A percentile compares a stretch with the other conserved stretches of the same genome.
These are phyloP conservation scores for Podaxis sp. DNA, from an alignment of 768 basidiomycete species.

Conservation along the genomic window DNA sequence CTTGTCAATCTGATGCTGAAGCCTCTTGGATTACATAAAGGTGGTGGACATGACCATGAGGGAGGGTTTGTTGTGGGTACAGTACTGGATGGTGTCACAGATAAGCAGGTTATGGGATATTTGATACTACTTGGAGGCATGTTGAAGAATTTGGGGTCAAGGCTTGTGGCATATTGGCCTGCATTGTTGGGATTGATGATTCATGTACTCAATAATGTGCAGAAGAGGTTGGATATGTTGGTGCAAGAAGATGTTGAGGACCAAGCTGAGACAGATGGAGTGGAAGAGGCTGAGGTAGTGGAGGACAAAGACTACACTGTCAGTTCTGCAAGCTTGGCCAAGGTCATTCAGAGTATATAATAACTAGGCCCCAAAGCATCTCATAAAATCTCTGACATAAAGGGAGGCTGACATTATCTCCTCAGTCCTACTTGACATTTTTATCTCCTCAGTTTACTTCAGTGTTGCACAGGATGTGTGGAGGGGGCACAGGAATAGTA, in stretches of 20 bases:
- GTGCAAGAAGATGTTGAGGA: conserved; percentile 23
- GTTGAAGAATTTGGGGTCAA: conserved; percentile 76
- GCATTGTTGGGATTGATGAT: conserved; percentile 69
- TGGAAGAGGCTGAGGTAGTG: conserved; percentile 26
- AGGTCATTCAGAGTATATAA: too few species aligned
- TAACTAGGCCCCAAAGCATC: too few species aligned
- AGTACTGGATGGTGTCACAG: conserved; percentile 30
- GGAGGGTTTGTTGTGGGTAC: conserved; percentile 11
- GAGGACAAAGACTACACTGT: conserved; percentile 31
- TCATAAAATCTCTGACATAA: too few species aligned
- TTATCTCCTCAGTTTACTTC: too few species aligned
- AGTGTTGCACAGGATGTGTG: too few species aligned
- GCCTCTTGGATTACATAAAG: conserved; percentile 50
- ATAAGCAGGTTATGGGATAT: conserved; percentile 82
- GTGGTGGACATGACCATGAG: conserved; percentile 22
- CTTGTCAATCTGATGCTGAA: conserved; percentile 87
- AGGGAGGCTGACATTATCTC: too few species aligned
- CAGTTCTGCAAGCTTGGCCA: too few species aligned
- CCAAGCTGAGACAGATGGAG: conserved; percentile 26
- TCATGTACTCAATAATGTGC: conserved; percentile 64
- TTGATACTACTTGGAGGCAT: conserved; percentile 84
- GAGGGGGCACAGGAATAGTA: too few species aligned
- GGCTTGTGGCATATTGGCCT: conserved; percentile 71
- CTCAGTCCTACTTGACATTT: too few species aligned
- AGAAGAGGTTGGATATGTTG: conserved; percentile 48